Evolutionary conservation across 805 yeast species (phyloP).

Genomic region (Clavispora carvajalis): DNA sequence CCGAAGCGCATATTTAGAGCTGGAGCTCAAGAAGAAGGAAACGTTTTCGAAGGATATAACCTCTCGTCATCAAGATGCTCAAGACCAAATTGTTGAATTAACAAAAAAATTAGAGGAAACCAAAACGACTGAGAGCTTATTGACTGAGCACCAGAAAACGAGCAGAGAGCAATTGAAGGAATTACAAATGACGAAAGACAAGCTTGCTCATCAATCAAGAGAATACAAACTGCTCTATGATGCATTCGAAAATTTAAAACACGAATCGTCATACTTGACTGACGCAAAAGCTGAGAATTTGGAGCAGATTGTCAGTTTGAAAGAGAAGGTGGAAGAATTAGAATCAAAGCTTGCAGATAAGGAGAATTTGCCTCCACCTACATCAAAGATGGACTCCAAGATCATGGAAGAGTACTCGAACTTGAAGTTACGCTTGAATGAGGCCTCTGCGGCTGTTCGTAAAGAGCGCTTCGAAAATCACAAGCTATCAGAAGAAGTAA

Average conservation of each 20-base stretch:
- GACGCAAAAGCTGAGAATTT: constrained; percentile 24
- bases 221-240: constrained; percentile 5
- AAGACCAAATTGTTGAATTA: not conserved
- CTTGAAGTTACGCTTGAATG: constrained; percentile 48
- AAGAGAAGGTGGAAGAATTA: constrained; percentile 18
- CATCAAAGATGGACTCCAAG: constrained; percentile 1
- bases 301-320: constrained; percentile 22
- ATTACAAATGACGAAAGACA: constrained; percentile 2
- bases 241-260: constrained; percentile 16
- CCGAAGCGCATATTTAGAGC: constrained; percentile 2
- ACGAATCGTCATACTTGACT: constrained; percentile 18
- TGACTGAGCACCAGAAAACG: not conserved
- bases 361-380: constrained; percentile 30
- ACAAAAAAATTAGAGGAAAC: not conserved
- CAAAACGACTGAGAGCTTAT: not conserved
- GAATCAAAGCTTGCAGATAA: constrained; percentile 23
- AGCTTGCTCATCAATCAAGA: constrained; percentile 3
- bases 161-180: constrained; percentile 1
- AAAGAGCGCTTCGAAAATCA: constrained; percentile 42
- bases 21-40: constrained; percentile 1
- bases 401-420: constrained; percentile 41
- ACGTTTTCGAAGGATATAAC: not conserved
- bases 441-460: constrained; percentile 43
- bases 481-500: constrained; percentile 51
- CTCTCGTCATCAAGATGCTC: not conserved